Evolutionary conservation across 2,329 filamentous ascomycete species (phyloP).

Genomic region (Fusarium sp.): DNA sequence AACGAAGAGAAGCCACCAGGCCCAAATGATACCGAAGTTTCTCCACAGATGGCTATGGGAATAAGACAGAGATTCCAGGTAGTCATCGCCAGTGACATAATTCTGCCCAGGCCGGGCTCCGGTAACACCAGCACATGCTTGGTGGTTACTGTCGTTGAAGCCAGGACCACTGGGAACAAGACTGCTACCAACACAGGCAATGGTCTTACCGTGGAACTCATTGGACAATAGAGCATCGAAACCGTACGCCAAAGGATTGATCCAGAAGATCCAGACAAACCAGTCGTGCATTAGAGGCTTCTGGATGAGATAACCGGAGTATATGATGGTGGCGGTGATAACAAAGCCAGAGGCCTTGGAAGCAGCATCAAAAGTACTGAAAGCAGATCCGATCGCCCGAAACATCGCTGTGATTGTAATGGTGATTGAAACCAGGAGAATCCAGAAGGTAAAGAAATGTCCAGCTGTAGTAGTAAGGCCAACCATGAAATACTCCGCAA

Average conservation of each 20-base stretch:
- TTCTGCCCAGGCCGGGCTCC: constrained; percentile 65
- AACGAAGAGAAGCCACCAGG: constrained; percentile 72
- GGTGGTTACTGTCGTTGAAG: constrained; percentile 61
- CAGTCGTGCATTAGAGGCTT: constrained; percentile 73
- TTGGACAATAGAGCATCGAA: constrained; percentile 79
- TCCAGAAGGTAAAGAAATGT: constrained; percentile 73
- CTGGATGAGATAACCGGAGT: constrained; percentile 74
- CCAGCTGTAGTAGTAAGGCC: constrained; percentile 64
- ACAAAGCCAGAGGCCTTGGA: constrained; percentile 68
- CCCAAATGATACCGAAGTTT: constrained; percentile 73
- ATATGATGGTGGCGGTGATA: constrained; percentile 68
- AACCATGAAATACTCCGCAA: constrained; percentile 75
- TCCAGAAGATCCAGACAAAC: constrained; percentile 74
- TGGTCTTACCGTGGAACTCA: constrained; percentile 72
- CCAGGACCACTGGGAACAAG: constrained; percentile 65
- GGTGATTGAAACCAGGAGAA: constrained; percentile 63
- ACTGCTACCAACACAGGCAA: constrained; percentile 64
- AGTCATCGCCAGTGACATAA: constrained; percentile 69
- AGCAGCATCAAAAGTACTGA: constrained; percentile 69
- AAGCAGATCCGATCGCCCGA: constrained; percentile 67
- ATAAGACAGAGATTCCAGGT: constrained; percentile 68
- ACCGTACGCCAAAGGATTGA: constrained; percentile 76
- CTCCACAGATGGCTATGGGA: constrained; percentile 67
- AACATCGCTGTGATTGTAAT: no score
- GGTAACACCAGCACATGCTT: constrained; percentile 70